phyloP scores from a whole-genome alignment of 345 rosid genomes.

The Odontarrhena argentea region DNA sequence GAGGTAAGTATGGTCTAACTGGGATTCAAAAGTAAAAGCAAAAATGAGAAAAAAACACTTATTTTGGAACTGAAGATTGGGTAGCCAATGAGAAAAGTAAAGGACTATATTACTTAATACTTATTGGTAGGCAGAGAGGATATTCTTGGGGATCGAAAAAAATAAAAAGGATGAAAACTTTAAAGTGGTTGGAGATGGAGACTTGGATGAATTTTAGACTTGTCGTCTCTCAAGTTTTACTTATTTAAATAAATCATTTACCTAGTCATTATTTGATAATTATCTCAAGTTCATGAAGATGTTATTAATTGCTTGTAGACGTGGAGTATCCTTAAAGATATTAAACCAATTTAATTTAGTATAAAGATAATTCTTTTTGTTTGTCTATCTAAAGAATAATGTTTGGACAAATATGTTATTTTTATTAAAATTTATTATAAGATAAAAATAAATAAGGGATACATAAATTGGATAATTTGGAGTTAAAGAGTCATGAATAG shows the following conservation, averaged over 20 bases:
- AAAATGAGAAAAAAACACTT: no score
- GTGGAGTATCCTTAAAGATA: slow-evolving; percentile 29
- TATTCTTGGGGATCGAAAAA: slow-evolving; percentile 34
- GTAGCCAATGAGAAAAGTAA: slow-evolving; percentile 27
- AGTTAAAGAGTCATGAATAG: background rate
- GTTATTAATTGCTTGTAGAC: slow-evolving; percentile 34
- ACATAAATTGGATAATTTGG: background rate
- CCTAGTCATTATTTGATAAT: slow-evolving; percentile 13
- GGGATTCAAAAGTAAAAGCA: no score
- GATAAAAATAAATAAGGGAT: background rate
- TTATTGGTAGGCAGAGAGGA: slow-evolving; percentile 28
- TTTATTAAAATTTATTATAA: background rate
- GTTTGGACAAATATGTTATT: background rate
- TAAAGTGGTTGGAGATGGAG: slow-evolving; percentile 24
- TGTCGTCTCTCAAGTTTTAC: slow-evolving; percentile 30
- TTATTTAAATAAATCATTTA: slow-evolving; percentile 6
- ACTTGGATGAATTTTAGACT: slow-evolving; percentile 15
- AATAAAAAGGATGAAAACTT: slow-evolving; percentile 19
- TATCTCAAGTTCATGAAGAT: background rate
- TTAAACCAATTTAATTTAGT: slow-evolving; percentile 17
- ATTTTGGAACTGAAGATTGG: background rate
- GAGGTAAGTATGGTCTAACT: background rate
- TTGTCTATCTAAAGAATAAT: slow-evolving; percentile 5
- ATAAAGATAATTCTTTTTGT: background rate
- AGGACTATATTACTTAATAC: slow-evolving; percentile 15